Evolutionary conservation across 2,329 filamentous ascomycete species (phyloP).

Genomic region (Colletotrichum australisinense): DNA sequence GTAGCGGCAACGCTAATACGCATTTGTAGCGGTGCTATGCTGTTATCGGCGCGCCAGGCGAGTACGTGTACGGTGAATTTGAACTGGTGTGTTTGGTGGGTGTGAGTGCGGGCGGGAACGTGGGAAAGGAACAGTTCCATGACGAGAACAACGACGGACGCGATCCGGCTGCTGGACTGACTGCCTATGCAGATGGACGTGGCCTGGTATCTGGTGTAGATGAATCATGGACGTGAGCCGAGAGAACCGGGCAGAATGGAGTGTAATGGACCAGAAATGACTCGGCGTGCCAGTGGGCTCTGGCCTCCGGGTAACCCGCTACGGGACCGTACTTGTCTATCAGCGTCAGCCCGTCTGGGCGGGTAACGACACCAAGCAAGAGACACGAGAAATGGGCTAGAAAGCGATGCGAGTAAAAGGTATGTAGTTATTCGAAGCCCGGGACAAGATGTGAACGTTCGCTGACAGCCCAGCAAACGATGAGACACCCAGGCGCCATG

Average conservation of each 20-base stretch:
- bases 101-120: conserved; percentile 15
- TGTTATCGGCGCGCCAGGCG: conserved; percentile 1
- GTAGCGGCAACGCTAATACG: background rate
- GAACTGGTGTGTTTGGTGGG: background rate
- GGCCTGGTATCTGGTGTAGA: background rate
- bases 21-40: conserved; percentile 3
- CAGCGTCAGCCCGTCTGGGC: background rate
- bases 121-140: conserved; percentile 1
- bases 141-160: background rate
- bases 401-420: background rate
- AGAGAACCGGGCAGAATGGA: conserved; percentile 25
- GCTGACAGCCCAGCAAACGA: background rate
- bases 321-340: background rate
- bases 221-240: background rate
- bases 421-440: background rate
- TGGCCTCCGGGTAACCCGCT: background rate
- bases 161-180: background rate
- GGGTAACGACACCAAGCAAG: background rate
- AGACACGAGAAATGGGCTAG: background rate
- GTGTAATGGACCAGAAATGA: conserved; percentile 30
- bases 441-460: background rate
- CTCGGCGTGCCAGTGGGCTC: conserved; percentile 24
- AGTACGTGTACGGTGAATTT: background rate
- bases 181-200: background rate
- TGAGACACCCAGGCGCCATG: conserved; percentile 2